These are phyloP conservation scores for Millerozyma miso DNA, from an alignment of 805 yeast species.

Conservation along the genomic window DNA sequence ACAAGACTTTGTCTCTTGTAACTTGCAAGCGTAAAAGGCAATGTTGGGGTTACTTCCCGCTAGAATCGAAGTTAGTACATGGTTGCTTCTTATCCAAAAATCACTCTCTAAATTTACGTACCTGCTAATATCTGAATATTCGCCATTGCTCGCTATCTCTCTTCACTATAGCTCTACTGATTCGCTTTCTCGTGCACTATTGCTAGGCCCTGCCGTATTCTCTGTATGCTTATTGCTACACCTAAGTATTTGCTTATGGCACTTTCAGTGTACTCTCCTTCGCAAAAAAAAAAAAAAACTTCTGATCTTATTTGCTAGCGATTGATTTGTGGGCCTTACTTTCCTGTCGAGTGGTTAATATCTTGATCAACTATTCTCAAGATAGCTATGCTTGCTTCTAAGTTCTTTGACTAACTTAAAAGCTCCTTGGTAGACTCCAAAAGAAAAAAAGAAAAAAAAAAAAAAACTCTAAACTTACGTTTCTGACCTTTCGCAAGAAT, in stretches of 20 bases:
- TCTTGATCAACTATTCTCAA: no score
- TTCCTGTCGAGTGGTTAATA: neutral
- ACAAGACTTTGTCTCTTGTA: conserved; percentile 40
- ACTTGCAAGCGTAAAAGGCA: conserved; percentile 56
- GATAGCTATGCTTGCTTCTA: no score
- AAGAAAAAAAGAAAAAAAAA: no score
- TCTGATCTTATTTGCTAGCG: neutral
- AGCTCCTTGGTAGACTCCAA: neutral
- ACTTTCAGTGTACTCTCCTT: neutral
- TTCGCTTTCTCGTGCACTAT: neutral
- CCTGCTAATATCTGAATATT: conserved; percentile 18
- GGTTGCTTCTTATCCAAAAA: neutral
- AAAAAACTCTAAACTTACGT: neutral
- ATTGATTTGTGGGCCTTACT: neutral
- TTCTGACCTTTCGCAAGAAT: neutral
- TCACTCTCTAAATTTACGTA: conserved; percentile 10
- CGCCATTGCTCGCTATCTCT: conserved; percentile 11
- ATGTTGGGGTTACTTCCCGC: conserved; percentile 58
- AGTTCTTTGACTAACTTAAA: neutral
- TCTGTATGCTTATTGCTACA: no score
- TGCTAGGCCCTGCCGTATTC: no score
- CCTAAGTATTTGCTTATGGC: no score
- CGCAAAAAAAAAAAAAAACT: neutral
- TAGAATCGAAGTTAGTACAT: conserved; percentile 12
- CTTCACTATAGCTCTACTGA: no score